A percentile compares a stretch with the other conserved stretches of the same genome.
These are phyloP conservation scores for Kockiozyma suomiensis DNA, from an alignment of 805 yeast species.

Conservation along the genomic window DNA sequence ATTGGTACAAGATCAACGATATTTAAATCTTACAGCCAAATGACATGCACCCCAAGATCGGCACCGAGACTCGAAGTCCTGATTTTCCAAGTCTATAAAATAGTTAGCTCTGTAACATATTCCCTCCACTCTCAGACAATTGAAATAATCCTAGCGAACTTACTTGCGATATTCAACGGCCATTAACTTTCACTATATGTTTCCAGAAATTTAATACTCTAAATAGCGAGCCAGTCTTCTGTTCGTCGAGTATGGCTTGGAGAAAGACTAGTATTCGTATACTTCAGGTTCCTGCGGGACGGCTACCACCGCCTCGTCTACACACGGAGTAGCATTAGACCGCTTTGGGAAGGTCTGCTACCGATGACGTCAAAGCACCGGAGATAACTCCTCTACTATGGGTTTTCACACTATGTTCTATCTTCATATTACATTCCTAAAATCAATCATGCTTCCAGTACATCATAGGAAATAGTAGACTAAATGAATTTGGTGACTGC, in stretches of 20 bases:
- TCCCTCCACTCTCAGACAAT: neutral
- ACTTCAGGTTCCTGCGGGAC: too few species aligned
- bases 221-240: too few species aligned
- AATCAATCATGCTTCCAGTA: too few species aligned
- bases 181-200: constrained; percentile 3
- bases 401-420: too few species aligned
- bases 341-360: neutral
- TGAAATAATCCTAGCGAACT: neutral
- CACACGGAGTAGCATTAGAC: neutral
- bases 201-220: neutral
- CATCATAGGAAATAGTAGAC: too few species aligned
- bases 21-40: constrained; percentile 25
- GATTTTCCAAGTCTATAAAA: constrained; percentile 27
- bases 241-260: too few species aligned
- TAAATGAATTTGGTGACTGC: neutral
- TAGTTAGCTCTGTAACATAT: neutral
- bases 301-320: neutral
- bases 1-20: neutral
- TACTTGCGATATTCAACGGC: constrained; percentile 25
- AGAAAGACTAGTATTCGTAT: too few species aligned
- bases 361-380: neutral
- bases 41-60: constrained; percentile 34
- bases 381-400: too few species aligned
- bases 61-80: constrained; percentile 28
- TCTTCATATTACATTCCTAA: too few species aligned